Evolutionary conservation across 176 grass and related monocot genomes (phyloP).

Genomic region (Zoysia japonica): DNA sequence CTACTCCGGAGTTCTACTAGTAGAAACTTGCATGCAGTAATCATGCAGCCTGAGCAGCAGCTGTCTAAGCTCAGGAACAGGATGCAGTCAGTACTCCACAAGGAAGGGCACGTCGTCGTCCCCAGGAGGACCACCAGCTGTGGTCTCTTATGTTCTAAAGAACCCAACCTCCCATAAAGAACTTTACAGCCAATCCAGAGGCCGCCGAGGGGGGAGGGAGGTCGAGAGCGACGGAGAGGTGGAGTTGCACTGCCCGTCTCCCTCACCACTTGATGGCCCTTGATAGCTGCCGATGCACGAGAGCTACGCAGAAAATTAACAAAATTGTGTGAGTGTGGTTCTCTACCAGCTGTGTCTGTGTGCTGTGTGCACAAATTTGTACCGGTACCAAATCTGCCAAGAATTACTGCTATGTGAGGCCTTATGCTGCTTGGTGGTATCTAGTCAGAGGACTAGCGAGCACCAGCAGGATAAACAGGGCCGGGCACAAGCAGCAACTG

Average conservation of each 20-base stretch:
- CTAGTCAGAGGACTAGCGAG: constrained; percentile 20
- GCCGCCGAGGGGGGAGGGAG: constrained; percentile 31
- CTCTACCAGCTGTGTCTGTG: neutral
- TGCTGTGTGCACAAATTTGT: constrained; percentile 27
- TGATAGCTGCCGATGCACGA: constrained; percentile 51
- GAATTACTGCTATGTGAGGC: constrained; percentile 18
- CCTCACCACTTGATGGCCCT: constrained; percentile 49
- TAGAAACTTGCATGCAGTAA: constrained; percentile 43
- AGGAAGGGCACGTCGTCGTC: constrained; percentile 40
- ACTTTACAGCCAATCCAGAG: constrained; percentile 39
- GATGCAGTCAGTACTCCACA: constrained; percentile 16
- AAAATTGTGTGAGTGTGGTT: neutral
- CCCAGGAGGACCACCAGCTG: constrained; percentile 54
- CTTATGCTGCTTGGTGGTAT: neutral
- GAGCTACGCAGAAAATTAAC: constrained; percentile 18
- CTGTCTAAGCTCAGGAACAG: neutral
- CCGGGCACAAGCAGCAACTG: constrained; percentile 43
- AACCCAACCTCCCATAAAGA: constrained; percentile 57
- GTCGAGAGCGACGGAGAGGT: constrained; percentile 36
- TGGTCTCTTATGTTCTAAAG: constrained; percentile 61
- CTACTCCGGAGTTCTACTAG: neutral
- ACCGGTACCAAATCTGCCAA: constrained; percentile 31
- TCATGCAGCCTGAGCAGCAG: constrained; percentile 36
- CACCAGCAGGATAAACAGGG: constrained; percentile 39
- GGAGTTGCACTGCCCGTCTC: constrained; percentile 49